Evolutionary conservation across 1,284 basidiomycete species (phyloP), one percentile per base, ranked within the genome.

Genomic region (Cerrena zonata): DNA sequence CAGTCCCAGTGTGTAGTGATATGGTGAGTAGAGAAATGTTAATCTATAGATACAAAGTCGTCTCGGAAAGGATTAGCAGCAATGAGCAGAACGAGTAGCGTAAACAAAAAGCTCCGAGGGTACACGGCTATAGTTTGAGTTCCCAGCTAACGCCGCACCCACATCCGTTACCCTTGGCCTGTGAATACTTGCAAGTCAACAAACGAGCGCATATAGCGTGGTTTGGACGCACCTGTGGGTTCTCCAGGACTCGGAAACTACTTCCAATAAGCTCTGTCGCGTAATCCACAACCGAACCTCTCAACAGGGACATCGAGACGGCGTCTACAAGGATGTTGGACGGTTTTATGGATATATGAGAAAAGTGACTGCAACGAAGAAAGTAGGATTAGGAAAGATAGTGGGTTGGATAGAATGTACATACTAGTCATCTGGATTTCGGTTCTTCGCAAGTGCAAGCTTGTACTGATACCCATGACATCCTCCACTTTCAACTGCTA

Each of bases 401-500:
- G 45, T 27, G 40, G 37, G 1, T 37, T 34, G 15, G 39, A 40
- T 10, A 5, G 7, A 22, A 40, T 18, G 19, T 5, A 70, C 86
- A 63, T 64, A 92, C 91, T 93, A 94, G 69, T 94, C 92, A 54
- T 90, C 88, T 4, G 72, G 69, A 47, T 75, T 69, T 5, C 75
- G 75, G 22, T 69, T 65, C 42, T 74, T 77, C 2, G 86, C 83
- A 1, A 94, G 75, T 53, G 85, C 82, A 75, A 95, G 80, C 65
- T 90, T 92, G 70, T 94, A 94, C 62, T 94, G 90, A 62, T 94
- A 94, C 26, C 92, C 92, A 60, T 95, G 91, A 61, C 92, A 94
- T 34, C 92, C 93, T 15, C 92, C 92, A 2, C 87, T 90, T 63
- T 94, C 91, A 22, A 95, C 89, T 0, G 82, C 72, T 59, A 95